Conservation (phyloP, 2,329 filamentous ascomycete species). For the Aspergillus novoparasiticus region DNA sequence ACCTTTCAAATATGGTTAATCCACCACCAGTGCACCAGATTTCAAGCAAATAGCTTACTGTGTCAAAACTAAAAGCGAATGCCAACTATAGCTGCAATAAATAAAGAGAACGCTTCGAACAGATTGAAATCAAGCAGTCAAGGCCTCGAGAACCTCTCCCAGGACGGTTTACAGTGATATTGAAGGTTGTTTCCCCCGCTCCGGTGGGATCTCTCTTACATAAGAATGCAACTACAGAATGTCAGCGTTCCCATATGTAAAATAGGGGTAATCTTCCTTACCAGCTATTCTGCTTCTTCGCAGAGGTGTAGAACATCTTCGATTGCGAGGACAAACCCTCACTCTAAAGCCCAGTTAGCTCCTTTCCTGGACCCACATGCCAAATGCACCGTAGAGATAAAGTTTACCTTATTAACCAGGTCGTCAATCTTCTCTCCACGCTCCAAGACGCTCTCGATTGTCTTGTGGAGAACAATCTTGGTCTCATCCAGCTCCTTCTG, state of each 20-base stretch:
- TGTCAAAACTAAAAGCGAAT: constrained; percentile 5
- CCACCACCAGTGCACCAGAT: neutral
- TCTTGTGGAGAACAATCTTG: constrained; percentile 96
- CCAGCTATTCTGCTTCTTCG: constrained; percentile 71
- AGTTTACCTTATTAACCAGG: constrained; percentile 72
- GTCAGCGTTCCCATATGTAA: neutral
- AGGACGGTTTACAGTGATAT: neutral
- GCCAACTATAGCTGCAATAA: constrained; percentile 6
- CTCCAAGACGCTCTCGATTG: constrained; percentile 76
- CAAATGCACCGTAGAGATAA: neutral
- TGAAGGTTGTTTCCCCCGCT: neutral
- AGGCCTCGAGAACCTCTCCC: neutral
- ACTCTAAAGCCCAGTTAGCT: constrained; percentile 50
- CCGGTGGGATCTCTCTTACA: neutral
- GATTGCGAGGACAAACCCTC: constrained; percentile 87
- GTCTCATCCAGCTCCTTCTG: constrained; percentile 97
- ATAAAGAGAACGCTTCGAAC: constrained; percentile 10
- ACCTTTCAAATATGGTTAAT: neutral
- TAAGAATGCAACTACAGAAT: neutral
- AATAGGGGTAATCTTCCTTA: neutral
- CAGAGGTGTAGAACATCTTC: constrained; percentile 91
- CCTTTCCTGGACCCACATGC: neutral
- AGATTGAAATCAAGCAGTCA: neutral
- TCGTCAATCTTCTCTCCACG: constrained; percentile 96
- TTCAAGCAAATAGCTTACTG: neutral